Percentiles rank a stretch among this genome's conserved stretches.
Evolutionary conservation across 345 rosid species (phyloP).

Genomic region (Lumnitzera racemosa): DNA sequence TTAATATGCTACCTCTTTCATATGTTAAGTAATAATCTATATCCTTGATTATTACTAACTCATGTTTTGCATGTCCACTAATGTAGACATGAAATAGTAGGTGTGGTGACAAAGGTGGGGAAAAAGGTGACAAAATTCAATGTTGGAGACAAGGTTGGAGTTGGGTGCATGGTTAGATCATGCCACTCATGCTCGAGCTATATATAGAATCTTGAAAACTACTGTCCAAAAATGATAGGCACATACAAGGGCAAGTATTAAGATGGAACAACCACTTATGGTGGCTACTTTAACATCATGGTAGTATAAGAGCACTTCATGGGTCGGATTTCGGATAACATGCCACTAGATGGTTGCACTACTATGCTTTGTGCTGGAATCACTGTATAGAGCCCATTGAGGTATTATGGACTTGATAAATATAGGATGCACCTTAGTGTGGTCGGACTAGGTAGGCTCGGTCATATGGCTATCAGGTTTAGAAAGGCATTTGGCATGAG

Average conservation of each 20-base stretch:
- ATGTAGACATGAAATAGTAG: conserved; percentile 41
- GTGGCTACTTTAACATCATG: conserved; percentile 43
- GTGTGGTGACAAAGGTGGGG: conserved; percentile 33
- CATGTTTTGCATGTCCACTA: background rate
- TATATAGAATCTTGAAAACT: conserved; percentile 13
- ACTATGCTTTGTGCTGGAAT: conserved; percentile 74
- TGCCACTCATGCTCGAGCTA: conserved; percentile 17
- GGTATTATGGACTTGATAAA: conserved; percentile 29
- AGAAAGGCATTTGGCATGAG: conserved; percentile 41
- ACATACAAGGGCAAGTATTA: conserved; percentile 4
- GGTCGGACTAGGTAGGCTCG: conserved; percentile 48
- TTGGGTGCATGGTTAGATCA: conserved; percentile 34
- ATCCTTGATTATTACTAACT: too few species aligned
- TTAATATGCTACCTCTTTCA: too few species aligned
- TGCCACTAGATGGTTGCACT: conserved; percentile 47
- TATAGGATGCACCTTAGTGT: conserved; percentile 31
- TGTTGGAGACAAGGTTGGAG: conserved; percentile 38
- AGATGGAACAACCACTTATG: conserved; percentile 24
- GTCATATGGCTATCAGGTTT: conserved; percentile 45
- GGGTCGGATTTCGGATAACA: conserved; percentile 36
- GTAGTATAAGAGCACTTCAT: conserved; percentile 46
- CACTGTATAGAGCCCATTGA: conserved; percentile 69
- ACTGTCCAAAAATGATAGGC: conserved; percentile 8
- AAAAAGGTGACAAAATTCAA: conserved; percentile 26
- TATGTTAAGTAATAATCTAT: too few species aligned